Conservation (phyloP, 148 eudicot genomes). For the Rhododendron simsii region DNA sequence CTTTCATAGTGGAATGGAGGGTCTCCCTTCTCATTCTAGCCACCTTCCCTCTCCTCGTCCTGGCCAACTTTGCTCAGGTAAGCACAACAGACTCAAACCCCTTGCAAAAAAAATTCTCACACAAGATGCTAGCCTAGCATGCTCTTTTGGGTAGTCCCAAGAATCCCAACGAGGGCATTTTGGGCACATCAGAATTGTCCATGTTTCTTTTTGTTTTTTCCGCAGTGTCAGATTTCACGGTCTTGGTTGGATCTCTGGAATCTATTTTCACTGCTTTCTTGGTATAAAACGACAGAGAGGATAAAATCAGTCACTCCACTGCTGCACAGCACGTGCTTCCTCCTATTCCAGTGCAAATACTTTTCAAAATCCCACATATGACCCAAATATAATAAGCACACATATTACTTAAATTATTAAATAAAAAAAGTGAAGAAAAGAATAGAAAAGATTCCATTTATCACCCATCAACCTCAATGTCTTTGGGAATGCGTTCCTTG, state of each 20-base stretch:
- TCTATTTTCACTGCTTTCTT: conserved; percentile 16
- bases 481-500: conserved; percentile 15
- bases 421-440: neutral
- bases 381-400: neutral
- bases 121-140: neutral
- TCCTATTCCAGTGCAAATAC: conserved; percentile 17
- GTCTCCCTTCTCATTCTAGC: conserved; percentile 96
- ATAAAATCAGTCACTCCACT: conserved; percentile 25
- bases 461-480: conserved; percentile 23
- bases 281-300: conserved; percentile 48
- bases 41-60: conserved; percentile 96
- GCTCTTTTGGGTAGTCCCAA: neutral
- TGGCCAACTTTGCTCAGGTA: conserved; percentile 99
- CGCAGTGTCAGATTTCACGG: neutral
- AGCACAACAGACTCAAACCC: neutral
- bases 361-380: conserved; percentile 20
- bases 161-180: conserved; percentile 2
- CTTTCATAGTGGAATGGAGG: conserved; percentile 97
- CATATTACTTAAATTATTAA: neutral
- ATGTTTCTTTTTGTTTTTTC: neutral
- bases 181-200: neutral
- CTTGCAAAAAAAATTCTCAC: neutral
- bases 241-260: conserved; percentile 22
- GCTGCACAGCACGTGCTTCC: conserved; percentile 64
- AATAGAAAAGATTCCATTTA: conserved; percentile 12